phyloP scores from a whole-genome alignment of 1,284 basidiomycete species.

The Fomitiporia mediterranea region DNA sequence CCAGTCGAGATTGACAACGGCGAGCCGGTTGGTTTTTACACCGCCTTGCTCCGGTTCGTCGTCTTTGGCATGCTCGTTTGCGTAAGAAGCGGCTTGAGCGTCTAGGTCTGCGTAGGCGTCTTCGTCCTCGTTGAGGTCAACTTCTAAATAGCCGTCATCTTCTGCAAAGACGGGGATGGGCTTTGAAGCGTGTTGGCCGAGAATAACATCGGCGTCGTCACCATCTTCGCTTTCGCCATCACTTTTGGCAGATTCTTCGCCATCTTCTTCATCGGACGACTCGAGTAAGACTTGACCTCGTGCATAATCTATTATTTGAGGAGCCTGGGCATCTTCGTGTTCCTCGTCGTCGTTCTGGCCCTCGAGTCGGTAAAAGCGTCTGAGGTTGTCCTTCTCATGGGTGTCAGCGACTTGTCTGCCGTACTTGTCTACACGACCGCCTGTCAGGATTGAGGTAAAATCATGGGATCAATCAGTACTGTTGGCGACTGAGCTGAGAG shows the following conservation, averaged over 20 bases:
- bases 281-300: conserved; percentile 84
- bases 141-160: conserved; percentile 38
- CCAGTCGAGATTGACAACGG: conserved; percentile 98
- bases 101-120: conserved; percentile 65
- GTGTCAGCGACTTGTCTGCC: conserved; percentile 71
- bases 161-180: conserved; percentile 38
- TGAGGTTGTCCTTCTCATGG: conserved; percentile 72
- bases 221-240: conserved; percentile 47
- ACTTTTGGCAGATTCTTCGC: conserved; percentile 35
- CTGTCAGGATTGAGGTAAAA: conserved; percentile 7
- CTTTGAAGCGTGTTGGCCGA: conserved; percentile 41
- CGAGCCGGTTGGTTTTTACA: conserved; percentile 68
- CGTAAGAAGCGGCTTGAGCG: conserved; percentile 64
- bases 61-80: conserved; percentile 40
- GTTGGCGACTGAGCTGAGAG: conserved; percentile 15
- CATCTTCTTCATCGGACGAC: conserved; percentile 69
- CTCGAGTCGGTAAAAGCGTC: conserved; percentile 79
- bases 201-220: conserved; percentile 44
- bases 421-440: conserved; percentile 86
- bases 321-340: conserved; percentile 30
- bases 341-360: conserved; percentile 37
- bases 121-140: conserved; percentile 79
- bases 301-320: conserved; percentile 72
- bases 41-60: conserved; percentile 30
- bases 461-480: conserved; percentile 6